Conservation (phyloP, 2,329 filamentous ascomycete genomes). For the Sarocladium brachiariae region DNA sequence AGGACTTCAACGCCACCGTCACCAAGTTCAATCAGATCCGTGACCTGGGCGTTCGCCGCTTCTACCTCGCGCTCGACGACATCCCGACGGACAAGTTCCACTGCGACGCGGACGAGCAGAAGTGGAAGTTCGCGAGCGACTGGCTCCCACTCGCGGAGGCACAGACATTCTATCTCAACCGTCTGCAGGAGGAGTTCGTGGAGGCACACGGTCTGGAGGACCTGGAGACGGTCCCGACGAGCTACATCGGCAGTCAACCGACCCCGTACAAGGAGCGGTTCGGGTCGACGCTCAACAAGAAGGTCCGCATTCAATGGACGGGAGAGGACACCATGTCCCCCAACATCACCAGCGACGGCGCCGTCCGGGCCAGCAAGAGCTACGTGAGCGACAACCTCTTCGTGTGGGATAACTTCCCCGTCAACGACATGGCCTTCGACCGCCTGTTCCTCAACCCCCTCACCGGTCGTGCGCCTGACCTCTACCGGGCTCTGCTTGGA, state of each 20-base stretch:
- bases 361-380: slow-evolving; percentile 9
- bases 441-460: slow-evolving; percentile 15
- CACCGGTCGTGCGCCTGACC: slow-evolving; percentile 9
- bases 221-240: slow-evolving; percentile 13
- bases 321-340: slow-evolving; percentile 14
- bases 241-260: slow-evolving; percentile 11
- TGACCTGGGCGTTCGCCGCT: slow-evolving; percentile 13
- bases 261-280: slow-evolving; percentile 13
- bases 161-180: slow-evolving; percentile 13
- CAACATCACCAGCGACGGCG: slow-evolving; percentile 12
- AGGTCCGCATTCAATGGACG: slow-evolving; percentile 14
- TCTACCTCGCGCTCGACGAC: slow-evolving; percentile 15
- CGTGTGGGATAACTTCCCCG: slow-evolving; percentile 15
- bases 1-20: slow-evolving; percentile 13
- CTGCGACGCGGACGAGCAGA: slow-evolving; percentile 11
- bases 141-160: slow-evolving; percentile 11
- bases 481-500: slow-evolving; percentile 13
- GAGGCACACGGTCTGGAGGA: slow-evolving; percentile 11
- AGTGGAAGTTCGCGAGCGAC: slow-evolving; percentile 10
- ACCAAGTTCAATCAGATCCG: slow-evolving; percentile 14
- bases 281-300: slow-evolving; percentile 11
- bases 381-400: slow-evolving; percentile 14
- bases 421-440: slow-evolving; percentile 12
- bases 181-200: slow-evolving; percentile 13
- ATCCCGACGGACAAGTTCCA: slow-evolving; percentile 12